phyloP scores from a whole-genome alignment of 2,329 filamentous ascomycete genomes.

The Furcasterigmium furcatum region DNA sequence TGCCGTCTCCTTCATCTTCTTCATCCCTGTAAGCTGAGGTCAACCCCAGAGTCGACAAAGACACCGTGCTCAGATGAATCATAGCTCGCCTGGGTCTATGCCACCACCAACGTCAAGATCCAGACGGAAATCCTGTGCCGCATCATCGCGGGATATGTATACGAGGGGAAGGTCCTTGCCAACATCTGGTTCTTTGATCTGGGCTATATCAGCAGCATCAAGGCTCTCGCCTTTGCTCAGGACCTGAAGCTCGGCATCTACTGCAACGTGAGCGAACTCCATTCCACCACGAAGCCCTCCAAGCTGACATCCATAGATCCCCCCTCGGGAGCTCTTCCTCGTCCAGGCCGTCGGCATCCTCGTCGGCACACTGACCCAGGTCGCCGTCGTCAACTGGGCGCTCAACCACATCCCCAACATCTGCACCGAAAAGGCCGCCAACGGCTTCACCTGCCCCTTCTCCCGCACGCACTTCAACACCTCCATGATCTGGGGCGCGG shows the following conservation, averaged over 20 bases:
- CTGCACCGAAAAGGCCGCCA: constrained; percentile 38
- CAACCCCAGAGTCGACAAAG: no score
- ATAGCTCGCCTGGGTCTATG: constrained; percentile 27
- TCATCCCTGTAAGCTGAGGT: constrained; percentile 17
- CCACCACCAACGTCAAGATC: constrained; percentile 39
- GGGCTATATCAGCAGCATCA: constrained; percentile 36
- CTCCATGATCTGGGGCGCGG: constrained; percentile 53
- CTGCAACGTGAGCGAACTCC: constrained; percentile 14
- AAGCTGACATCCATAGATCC: constrained; percentile 20
- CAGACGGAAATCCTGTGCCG: constrained; percentile 42
- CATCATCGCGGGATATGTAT: constrained; percentile 40
- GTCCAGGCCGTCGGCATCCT: constrained; percentile 39
- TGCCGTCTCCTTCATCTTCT: constrained; percentile 21
- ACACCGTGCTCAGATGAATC: constrained; percentile 41
- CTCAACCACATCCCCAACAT: constrained; percentile 44
- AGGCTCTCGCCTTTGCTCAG: constrained; percentile 35
- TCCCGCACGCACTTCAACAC: constrained; percentile 43
- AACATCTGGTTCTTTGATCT: constrained; percentile 34
- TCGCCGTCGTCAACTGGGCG: constrained; percentile 31
- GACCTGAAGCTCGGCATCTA: constrained; percentile 44
- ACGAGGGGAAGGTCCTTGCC: constrained; percentile 35
- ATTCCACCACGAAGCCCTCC: background rate
- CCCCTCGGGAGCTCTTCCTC: constrained; percentile 38
- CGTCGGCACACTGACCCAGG: constrained; percentile 39
- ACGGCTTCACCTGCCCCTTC: constrained; percentile 41